Evolutionary conservation across 352 stramenopile genomes (phyloP), one percentile per base, ranked within the genome.

Genomic region (Globisporangium carolinianum): DNA sequence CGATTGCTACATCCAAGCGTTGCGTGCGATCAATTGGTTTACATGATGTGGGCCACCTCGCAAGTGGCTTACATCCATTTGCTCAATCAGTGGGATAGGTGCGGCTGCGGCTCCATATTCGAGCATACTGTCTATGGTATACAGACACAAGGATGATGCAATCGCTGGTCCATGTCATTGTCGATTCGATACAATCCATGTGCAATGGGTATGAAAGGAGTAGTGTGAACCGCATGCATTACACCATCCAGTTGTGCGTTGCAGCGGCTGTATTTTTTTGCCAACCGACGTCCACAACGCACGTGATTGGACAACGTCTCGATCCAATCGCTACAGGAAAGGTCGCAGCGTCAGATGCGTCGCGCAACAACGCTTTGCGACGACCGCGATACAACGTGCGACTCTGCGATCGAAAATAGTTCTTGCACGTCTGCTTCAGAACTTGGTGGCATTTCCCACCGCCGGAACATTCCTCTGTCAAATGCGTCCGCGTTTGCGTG

Each of bases 401-500:
- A 3, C 24, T 32, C 24, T 32, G 24, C 24, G 24, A 32, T 32
- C 24, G 24, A 32, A 32, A 32, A 32, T 32, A 32, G 2, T 32
- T 32, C 24, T 32, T 32, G 24, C 24, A 32, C 24, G 24, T 32
- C 1, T 32, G 24, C 24, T 32, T 32, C 24, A 32, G 10, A 14
- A 43, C 39, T 43, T 48, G 52, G 41, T 57, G 47, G 52, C 39
- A 57, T 24, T 42, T 35, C 51, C 41, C 53, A 61, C n/a, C 56
- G 56, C 47, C 56, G 56, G 56, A 61, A 61, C 50, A 35, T 54
- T 61, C 55, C 48, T 57, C 52, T 42, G 52, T 51, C 51, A 43
- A 43, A 8, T 2, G 2, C 7, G 5, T 43, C 4, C 39, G 37
- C 46, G 52, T 57, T 57, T 57, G 52, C 52, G 52, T 57, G 9